phyloP scores from a whole-genome alignment of 768 basidiomycete genomes.

The Phylloporus sp. region DNA sequence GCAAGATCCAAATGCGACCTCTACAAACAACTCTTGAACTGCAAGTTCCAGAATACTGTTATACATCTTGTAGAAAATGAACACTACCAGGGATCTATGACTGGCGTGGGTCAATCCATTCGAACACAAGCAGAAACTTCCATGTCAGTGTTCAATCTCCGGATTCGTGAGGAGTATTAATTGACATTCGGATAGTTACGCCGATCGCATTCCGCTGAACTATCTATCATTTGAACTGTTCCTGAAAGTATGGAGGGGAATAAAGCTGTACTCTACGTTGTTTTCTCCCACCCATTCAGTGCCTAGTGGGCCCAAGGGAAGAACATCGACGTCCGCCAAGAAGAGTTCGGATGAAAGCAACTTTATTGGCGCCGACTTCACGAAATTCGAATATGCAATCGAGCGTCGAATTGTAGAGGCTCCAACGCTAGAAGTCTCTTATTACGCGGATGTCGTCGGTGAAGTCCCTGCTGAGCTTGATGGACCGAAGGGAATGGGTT shows the following conservation, averaged over 20 bases:
- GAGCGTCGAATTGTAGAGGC: slow-evolving; percentile 80
- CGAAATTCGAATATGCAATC: slow-evolving; percentile 76
- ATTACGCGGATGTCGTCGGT: slow-evolving; percentile 84
- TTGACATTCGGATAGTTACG: slow-evolving; percentile 21
- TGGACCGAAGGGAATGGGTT: slow-evolving; percentile 27
- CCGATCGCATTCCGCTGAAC: slow-evolving; percentile 24
- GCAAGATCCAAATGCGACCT: slow-evolving; percentile 76
- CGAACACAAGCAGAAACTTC: slow-evolving; percentile 53
- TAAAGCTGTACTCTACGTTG: slow-evolving; percentile 39
- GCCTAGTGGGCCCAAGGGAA: slow-evolving; percentile 1
- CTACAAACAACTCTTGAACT: slow-evolving; percentile 72
- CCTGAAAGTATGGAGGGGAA: slow-evolving; percentile 51
- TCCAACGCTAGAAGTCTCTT: slow-evolving; percentile 70
- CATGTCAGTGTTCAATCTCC: slow-evolving; percentile 10
- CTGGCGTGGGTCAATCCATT: slow-evolving; percentile 56
- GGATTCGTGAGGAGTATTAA: neutral
- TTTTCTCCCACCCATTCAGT: slow-evolving; percentile 20
- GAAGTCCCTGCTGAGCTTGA: slow-evolving; percentile 48
- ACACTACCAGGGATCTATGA: slow-evolving; percentile 65
- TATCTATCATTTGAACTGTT: slow-evolving; percentile 40
- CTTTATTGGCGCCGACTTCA: slow-evolving; percentile 51
- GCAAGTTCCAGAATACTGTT: slow-evolving; percentile 63
- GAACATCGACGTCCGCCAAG: slow-evolving; percentile 2
- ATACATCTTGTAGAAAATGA: slow-evolving; percentile 72
- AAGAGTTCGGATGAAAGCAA: slow-evolving; percentile 48